Base-by-base conservation (phyloP, 1,139 yeast genomes). In the Hansenula sp. region DNA sequence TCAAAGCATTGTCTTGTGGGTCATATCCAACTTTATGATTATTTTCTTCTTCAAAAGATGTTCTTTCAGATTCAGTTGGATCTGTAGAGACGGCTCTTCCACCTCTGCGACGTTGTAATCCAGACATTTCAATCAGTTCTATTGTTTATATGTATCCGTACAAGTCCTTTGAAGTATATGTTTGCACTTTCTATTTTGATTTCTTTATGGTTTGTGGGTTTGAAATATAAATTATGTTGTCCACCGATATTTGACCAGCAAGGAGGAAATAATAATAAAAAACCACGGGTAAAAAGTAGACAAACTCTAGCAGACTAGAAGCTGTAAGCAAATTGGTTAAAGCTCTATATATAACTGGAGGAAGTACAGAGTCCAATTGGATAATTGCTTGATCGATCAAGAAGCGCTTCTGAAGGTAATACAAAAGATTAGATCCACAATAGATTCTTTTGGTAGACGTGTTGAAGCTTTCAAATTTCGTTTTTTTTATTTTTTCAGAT, bases 21-120 rank as follows among this genome's bases (percentile, higher is more conserved):
- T 91, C 98, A 58, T 81, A 85, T 13, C 94, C 98, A 46, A 91
- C 77, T 60, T 82, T 84, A 30, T 52, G 49, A 33, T 54, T 59
- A 33, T 53, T 51, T 38, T 54, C 55, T 30, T 53, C 57, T 24
- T 53, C 51, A 8, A 28, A 18, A 17, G 38, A 36, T 7, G 9
- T 28, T 27, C 30, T 28, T 15, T 50, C 51, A 19, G 46, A 47
- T 5, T 47, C 46, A 12, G 48, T 43, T 27, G 48, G 47, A 32
- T 48, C 42, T 15, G 44, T 52, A 7, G 60, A 49, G 33, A 52
- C 59, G 17, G 49, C 53, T 42, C 58, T 59, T 36, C 60, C 64
- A 12, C 71, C 74, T 55, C 78, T 66, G 52, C 79, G 72, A 54
- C 79, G 74, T 55, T 74, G 78, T 45, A 74, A 59, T 25, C 72